Evolutionary conservation across 495 filamentous ascomycete species (phyloP), one percentile per base, ranked within the genome.

Genomic region (Tuber indicum): DNA sequence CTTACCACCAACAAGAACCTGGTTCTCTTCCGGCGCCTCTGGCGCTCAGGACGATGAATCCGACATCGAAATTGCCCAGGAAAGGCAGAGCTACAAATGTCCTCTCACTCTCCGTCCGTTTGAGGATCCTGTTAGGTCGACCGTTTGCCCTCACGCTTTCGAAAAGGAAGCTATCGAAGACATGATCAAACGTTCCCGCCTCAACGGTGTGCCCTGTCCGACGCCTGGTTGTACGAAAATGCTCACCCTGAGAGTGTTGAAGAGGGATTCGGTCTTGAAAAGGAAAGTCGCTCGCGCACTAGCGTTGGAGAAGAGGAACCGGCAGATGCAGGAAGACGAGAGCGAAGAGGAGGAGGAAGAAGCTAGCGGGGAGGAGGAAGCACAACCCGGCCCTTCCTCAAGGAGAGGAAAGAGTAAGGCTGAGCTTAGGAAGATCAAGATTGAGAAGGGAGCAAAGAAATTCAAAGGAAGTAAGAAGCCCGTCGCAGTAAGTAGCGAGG

Each of bases 21-120:
- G 81, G 81, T 82, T 82, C 23, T 8, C 14, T 3, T 42, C 49
- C 8, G 49, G 23, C 72, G 75, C 32, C 74, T 74, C 23, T 19
- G 77, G 74, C 17, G 41, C 49, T n/a, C 72, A 77, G 10, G 70
- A 21, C 16, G 74, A 75, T 21, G 58, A 70, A 21, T 47, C 58
- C 0, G 81, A 82, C 23, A 47, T 82, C 23, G 81, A 82, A 70
- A 81, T 82, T 26, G 81, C 81, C 6, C 77, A 80, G 73, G 81
- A 82, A 58, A 74, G 41, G 16, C 75, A 80, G 21, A 77, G 74
- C 4, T 82, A 82, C 47, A 75, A 76, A 10, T 82, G 81, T 23
- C 81, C 81, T 70, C 71, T 82, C 39, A 82, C 81, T 21, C 70
- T 82, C 14, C 45, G 47, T n/a, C 66, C 69, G 3, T 82, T 82